Evolutionary conservation across 179 eudicot species (phyloP).

Genomic region (Amaranthus tricolor): DNA sequence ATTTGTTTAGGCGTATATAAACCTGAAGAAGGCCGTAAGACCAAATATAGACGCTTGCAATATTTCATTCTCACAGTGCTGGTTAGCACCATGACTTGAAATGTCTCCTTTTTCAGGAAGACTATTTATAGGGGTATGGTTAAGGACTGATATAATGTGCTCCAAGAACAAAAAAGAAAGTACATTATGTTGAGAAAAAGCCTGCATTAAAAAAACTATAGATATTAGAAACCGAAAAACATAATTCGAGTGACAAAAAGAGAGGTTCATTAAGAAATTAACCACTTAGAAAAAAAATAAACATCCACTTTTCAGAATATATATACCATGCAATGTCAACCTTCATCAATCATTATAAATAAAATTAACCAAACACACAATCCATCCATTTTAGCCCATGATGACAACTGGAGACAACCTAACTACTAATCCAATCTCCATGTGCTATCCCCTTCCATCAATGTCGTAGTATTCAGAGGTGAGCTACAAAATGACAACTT

Average conservation of each 20-base stretch:
- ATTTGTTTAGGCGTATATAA: constrained; percentile 5
- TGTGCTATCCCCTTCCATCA: background rate
- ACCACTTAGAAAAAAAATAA: background rate
- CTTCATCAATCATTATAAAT: background rate
- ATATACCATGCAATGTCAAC: background rate
- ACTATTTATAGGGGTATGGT: constrained; percentile 49
- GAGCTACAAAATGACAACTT: too few species aligned
- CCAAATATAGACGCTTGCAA: constrained; percentile 87
- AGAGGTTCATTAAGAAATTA: background rate
- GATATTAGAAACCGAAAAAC: background rate
- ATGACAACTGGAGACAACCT: background rate
- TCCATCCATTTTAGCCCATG: background rate
- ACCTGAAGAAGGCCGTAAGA: constrained; percentile 96
- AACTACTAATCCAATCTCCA: background rate
- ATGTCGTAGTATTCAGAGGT: background rate
- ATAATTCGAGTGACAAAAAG: background rate
- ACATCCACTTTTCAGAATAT: constrained; percentile 4
- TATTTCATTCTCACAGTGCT: constrained; percentile 47
- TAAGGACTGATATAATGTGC: constrained; percentile 70
- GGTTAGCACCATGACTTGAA: constrained; percentile 40
- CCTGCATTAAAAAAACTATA: constrained; percentile 40
- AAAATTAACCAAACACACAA: background rate
- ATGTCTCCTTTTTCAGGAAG: constrained; percentile 60
- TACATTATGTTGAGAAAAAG: constrained; percentile 81
- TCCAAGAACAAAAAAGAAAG: constrained; percentile 79